Conservation (phyloP, 2,329 filamentous ascomycete species). For the Didymella exigua region DNA sequence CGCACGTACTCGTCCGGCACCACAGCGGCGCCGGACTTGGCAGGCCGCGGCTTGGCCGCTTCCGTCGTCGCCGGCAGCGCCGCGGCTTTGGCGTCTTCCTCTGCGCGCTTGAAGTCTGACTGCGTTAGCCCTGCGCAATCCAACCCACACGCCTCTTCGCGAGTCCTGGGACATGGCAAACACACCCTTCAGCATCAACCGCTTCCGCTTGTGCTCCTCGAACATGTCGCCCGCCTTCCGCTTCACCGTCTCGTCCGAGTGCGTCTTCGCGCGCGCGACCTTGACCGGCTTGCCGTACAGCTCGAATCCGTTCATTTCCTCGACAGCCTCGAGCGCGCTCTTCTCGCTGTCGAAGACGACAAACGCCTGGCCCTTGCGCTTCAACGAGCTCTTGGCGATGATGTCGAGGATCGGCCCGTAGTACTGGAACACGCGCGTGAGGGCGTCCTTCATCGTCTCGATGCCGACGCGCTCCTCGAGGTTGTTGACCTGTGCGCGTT, state of each 20-base stretch:
- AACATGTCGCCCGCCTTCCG: slow-evolving; percentile 79
- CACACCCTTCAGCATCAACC: slow-evolving; percentile 87
- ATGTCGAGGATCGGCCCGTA: slow-evolving; percentile 87
- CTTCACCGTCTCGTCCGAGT: slow-evolving; percentile 86
- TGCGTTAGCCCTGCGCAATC: no score
- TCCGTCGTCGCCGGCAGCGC: slow-evolving; percentile 65
- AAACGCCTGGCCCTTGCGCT: slow-evolving; percentile 94
- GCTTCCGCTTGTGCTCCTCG: slow-evolving; percentile 81
- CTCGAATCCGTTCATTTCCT: slow-evolving; percentile 90
- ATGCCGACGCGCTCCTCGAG: slow-evolving; percentile 91
- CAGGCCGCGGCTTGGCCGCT: slow-evolving; percentile 58
- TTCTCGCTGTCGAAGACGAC: slow-evolving; percentile 86
- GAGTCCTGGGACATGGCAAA: neutral
- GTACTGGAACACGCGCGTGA: slow-evolving; percentile 81
- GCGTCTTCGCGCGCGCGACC: slow-evolving; percentile 78
- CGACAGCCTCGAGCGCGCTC: slow-evolving; percentile 78
- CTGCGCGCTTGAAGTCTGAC: slow-evolving; percentile 80
- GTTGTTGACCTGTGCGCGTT: slow-evolving; percentile 66
- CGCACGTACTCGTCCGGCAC: slow-evolving; percentile 98
- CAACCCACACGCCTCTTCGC: no score
- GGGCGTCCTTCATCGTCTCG: slow-evolving; percentile 72
- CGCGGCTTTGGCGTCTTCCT: slow-evolving; percentile 78
- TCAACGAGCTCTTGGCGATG: slow-evolving; percentile 85
- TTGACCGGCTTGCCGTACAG: slow-evolving; percentile 91
- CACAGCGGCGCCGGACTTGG: slow-evolving; percentile 72